phyloP scores from a whole-genome alignment of 2,329 filamentous ascomycete genomes.

The Teratosphaeriaceae sp. region DNA sequence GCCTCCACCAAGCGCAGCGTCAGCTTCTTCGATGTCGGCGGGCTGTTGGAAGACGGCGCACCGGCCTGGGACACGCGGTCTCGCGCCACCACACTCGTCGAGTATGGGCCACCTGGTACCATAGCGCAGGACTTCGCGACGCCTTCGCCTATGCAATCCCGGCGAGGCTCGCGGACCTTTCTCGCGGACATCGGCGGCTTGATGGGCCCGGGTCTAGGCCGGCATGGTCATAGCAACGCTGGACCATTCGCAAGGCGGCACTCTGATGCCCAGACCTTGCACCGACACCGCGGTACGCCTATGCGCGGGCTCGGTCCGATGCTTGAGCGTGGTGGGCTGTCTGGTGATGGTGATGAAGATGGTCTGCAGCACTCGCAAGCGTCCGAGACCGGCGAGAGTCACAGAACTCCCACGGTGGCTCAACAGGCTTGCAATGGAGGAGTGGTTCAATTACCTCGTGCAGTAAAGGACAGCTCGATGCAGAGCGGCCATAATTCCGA shows the following conservation, averaged over 20 bases:
- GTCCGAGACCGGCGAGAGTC: no score
- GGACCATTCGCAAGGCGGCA: slow-evolving; percentile 7
- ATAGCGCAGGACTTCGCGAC: slow-evolving; percentile 36
- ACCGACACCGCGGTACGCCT: slow-evolving; percentile 13
- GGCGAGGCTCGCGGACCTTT: slow-evolving; percentile 25
- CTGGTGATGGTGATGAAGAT: no score
- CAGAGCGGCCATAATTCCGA: no score
- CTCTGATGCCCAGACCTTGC: slow-evolving; percentile 8
- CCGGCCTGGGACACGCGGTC: slow-evolving; percentile 15
- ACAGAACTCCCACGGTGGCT: no score
- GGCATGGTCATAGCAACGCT: slow-evolving; percentile 6
- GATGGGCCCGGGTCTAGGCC: slow-evolving; percentile 6
- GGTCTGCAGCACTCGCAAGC: no score
- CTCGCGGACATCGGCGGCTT: slow-evolving; percentile 29
- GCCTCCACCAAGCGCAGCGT: slow-evolving; percentile 36
- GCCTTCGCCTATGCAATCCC: slow-evolving; percentile 12
- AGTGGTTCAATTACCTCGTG: no score
- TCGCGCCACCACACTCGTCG: slow-evolving; percentile 57
- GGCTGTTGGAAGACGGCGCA: slow-evolving; percentile 56
- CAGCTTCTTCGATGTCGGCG: slow-evolving; percentile 81
- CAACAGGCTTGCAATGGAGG: no score
- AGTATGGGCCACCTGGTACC: slow-evolving; percentile 42
- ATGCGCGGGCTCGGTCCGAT: slow-evolving; percentile 22
- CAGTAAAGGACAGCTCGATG: no score
- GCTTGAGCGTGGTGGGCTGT: no score